A percentile compares a stretch with the other conserved stretches of the same genome.
These are phyloP conservation scores for Metarhizium guizhouense DNA, from an alignment of 2,329 filamentous ascomycete genomes.

Conservation along the genomic window DNA sequence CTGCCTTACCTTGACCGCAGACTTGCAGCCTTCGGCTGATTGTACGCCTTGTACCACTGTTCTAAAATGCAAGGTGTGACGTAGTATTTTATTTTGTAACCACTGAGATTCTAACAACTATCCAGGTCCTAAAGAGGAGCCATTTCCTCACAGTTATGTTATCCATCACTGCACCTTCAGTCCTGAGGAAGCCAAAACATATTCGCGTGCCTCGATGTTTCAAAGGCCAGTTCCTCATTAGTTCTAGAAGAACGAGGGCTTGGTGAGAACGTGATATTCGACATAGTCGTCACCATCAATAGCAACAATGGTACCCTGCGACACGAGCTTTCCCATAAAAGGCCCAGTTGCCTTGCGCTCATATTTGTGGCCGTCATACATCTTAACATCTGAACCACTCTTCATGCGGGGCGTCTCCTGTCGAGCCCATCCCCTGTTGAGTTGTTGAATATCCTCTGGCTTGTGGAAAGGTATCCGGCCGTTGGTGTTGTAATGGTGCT, in stretches of 20 bases:
- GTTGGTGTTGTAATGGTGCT: conserved; percentile 14
- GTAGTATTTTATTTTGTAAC: too few relatives aligned
- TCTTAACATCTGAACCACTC: conserved; percentile 40
- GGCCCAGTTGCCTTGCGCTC: conserved; percentile 52
- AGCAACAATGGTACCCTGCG: conserved; percentile 56
- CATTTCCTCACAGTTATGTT: too few relatives aligned
- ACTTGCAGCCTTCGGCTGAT: too few relatives aligned
- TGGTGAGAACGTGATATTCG: conserved; percentile 56
- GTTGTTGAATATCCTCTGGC: conserved; percentile 38
- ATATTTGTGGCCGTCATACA: conserved; percentile 52
- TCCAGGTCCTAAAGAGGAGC: too few relatives aligned
- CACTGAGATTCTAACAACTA: too few relatives aligned
- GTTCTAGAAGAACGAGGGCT: conserved; percentile 54
- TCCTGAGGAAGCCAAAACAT: too few relatives aligned
- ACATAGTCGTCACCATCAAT: conserved; percentile 61
- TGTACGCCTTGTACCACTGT: too few relatives aligned
- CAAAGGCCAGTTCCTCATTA: too few relatives aligned
- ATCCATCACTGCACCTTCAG: too few relatives aligned
- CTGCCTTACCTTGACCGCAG: too few relatives aligned
- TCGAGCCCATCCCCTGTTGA: conserved; percentile 47
- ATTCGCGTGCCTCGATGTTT: too few relatives aligned
- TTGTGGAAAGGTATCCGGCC: conserved; percentile 32
- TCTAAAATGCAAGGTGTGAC: too few relatives aligned
- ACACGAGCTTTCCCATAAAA: conserved; percentile 52
- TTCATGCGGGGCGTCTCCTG: conserved; percentile 40